Evolutionary conservation across 2,329 filamentous ascomycete species (phyloP).

Genomic region (Pestalotiopsis sp.): DNA sequence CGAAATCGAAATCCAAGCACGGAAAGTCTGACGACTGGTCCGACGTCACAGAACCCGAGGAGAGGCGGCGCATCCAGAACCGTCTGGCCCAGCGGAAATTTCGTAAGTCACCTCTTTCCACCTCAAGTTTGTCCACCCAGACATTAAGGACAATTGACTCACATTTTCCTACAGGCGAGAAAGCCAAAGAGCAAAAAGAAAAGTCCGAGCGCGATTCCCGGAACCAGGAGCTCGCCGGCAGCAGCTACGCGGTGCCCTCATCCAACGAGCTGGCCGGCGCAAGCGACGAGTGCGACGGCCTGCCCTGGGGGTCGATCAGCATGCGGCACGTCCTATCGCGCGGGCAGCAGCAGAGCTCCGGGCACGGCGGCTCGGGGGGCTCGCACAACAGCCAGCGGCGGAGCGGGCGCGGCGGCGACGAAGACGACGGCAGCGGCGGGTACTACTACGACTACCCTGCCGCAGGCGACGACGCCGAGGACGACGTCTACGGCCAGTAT

Average conservation of each 20-base stretch:
- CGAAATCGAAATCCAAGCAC: slow-evolving; percentile 38
- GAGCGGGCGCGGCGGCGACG: slow-evolving; percentile 25
- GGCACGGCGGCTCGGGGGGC: slow-evolving; percentile 12
- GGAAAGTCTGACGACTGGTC: slow-evolving; percentile 67
- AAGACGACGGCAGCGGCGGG: background rate
- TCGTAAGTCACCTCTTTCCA: slow-evolving; percentile 51
- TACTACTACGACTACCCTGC: background rate
- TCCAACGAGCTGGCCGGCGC: slow-evolving; percentile 57
- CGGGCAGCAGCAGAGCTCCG: slow-evolving; percentile 44
- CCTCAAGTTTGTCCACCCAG: background rate
- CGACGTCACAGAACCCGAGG: slow-evolving; percentile 69
- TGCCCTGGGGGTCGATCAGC: slow-evolving; percentile 74
- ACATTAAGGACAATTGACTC: background rate
- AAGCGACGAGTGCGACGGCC: slow-evolving; percentile 59
- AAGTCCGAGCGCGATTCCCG: slow-evolving; percentile 64
- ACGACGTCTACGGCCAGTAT: background rate
- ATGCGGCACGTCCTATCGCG: slow-evolving; percentile 57
- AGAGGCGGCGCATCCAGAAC: slow-evolving; percentile 76
- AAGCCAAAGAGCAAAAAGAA: slow-evolving; percentile 69
- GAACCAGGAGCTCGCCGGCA: slow-evolving; percentile 66
- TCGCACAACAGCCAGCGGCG: slow-evolving; percentile 43
- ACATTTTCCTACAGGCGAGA: slow-evolving; percentile 59
- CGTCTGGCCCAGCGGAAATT: slow-evolving; percentile 77
- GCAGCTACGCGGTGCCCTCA: slow-evolving; percentile 65
- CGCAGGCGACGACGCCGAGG: background rate